Evolutionary conservation across 306 rosid genomes (phyloP), one percentile per base, ranked within the genome.

Genomic region (Fragaria ananassa): DNA sequence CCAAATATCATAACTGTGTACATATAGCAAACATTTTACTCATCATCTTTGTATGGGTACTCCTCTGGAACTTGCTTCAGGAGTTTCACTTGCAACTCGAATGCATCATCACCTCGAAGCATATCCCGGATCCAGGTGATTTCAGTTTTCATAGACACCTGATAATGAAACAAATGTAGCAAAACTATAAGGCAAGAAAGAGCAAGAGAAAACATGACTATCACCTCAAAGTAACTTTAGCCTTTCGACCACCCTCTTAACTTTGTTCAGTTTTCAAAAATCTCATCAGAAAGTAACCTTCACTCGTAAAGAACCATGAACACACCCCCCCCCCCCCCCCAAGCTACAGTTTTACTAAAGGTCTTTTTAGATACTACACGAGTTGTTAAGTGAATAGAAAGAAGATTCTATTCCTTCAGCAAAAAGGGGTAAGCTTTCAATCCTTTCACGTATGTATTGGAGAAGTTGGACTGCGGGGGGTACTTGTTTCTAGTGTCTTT

Each of bases 91-190:
- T 91, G 98, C 84, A 94, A 83, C 89, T 94, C 98, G 47, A 89
- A 94, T 15, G 87, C 89, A 79, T 94, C 98, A 66, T 94, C 98
- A 39, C 97, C 98, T 35, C 94, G 87, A 71, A 94, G 98, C 89
- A 90, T 90, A 51, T 94, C 98, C 1, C 94, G 94, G 69, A 85
- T 68, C 98, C 98, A 94, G 27, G 89, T 88, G 73, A 94, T 88
- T 89, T 94, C 98, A 23, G 97, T 89, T 88, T 91, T 94, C 98
- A 94, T 94, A 9, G 98, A 94, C 41, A 94, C 98, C 97, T 94
- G 87, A 49, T 47, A 2, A 78, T 34, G 39, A 45, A 51, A 74
- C 18, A 34, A 9, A 29, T 42, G 34, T 6, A 51, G 31, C 65
- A 76, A 62, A 74, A 19, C 47, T 1, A 5, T 0, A 68, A 69